Evolutionary conservation across 805 yeast species (phyloP).

Genomic region (Lachancea meyersii): DNA sequence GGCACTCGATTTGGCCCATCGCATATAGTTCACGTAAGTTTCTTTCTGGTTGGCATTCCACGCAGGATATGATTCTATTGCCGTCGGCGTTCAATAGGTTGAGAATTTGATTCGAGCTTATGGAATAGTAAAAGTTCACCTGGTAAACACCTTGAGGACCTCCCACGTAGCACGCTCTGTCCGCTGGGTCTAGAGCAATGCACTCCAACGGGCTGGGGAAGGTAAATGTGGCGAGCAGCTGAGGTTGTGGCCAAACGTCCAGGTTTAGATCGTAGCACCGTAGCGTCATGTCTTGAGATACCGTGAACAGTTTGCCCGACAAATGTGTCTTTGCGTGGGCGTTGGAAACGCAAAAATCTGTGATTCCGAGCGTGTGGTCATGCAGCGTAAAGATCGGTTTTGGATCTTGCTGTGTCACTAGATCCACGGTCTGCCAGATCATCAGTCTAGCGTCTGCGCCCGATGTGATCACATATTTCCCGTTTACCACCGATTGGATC

Average conservation of each 20-base stretch:
- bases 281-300: constrained; percentile 68
- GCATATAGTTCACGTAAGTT: constrained; percentile 17
- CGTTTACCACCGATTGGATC: constrained; percentile 55
- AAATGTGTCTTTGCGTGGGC: constrained; percentile 37
- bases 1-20: constrained; percentile 26
- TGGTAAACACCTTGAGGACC: constrained; percentile 46
- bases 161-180: constrained; percentile 68
- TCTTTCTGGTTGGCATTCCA: constrained; percentile 30
- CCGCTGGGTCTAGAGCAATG: constrained; percentile 70
- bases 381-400: constrained; percentile 56
- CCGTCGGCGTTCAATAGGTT: constrained; percentile 39
- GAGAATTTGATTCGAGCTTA: constrained; percentile 35
- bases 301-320: constrained; percentile 61
- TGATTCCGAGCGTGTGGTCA: constrained; percentile 47
- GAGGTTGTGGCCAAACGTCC: constrained; percentile 16
- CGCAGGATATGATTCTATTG: constrained; percentile 40
- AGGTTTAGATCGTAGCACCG: constrained; percentile 56
- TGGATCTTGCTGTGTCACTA: constrained; percentile 37
- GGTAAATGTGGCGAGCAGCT: constrained; percentile 65
- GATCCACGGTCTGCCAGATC: constrained; percentile 64
- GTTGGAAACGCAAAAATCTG: constrained; percentile 37
- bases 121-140: constrained; percentile 28
- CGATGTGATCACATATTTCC: constrained; percentile 63
- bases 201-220: constrained; percentile 51
- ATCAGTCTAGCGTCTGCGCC: constrained; percentile 76